Conservation (phyloP, 1,284 basidiomycete species). For the Meira miltonrushii region DNA sequence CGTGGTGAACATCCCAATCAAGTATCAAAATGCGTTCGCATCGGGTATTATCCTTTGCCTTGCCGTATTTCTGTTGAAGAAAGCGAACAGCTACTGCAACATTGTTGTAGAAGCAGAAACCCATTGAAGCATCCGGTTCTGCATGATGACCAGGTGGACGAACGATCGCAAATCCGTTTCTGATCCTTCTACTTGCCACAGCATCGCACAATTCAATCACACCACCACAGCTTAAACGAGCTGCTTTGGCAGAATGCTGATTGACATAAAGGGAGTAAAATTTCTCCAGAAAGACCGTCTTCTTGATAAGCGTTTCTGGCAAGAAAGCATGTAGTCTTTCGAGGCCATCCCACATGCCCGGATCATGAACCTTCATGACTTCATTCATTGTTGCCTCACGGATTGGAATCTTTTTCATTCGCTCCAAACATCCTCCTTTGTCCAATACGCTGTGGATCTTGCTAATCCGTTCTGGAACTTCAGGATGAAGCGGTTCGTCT, state of each 20-base stretch:
- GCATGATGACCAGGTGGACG: constrained; percentile 97
- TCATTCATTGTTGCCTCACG: constrained; percentile 71
- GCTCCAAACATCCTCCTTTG: constrained; percentile 61
- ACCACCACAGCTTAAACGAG: constrained; percentile 84
- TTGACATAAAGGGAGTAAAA: constrained; percentile 82
- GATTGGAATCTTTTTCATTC: constrained; percentile 74
- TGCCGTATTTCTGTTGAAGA: constrained; percentile 60
- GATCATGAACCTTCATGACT: constrained; percentile 78
- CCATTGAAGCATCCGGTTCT: constrained; percentile 95
- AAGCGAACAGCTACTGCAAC: constrained; percentile 75
- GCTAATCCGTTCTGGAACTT: constrained; percentile 80
- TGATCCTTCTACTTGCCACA: constrained; percentile 73
- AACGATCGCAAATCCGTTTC: constrained; percentile 89
- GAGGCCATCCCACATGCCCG: constrained; percentile 86
- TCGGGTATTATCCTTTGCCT: constrained; percentile 58
- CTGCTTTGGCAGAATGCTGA: constrained; percentile 74
- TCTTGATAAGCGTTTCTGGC: constrained; percentile 31
- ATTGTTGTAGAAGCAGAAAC: constrained; percentile 99
- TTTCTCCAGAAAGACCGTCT: constrained; percentile 71
- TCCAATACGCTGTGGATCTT: constrained; percentile 68
- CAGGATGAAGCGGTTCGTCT: constrained; percentile 65
- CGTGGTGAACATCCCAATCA: constrained; percentile 99
- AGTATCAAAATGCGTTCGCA: constrained; percentile 73
- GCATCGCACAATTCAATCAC: constrained; percentile 84
- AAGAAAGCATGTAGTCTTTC: constrained; percentile 61